Base-by-base conservation (phyloP, 2,329 filamentous ascomycete genomes). In the Botrytis sinoallii region DNA sequence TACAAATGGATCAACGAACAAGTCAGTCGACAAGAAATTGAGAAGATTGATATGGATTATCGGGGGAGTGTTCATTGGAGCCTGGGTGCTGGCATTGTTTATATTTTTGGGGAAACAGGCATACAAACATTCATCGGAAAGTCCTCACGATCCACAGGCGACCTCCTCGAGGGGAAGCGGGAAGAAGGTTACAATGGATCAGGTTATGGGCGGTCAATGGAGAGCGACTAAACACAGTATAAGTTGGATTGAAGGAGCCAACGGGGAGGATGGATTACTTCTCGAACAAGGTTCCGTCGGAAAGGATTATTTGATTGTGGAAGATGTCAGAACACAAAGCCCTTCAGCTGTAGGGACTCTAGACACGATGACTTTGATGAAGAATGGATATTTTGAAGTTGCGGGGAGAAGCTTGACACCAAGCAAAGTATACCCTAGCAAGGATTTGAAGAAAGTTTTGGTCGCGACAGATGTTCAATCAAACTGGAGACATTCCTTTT, bases 401-500 rank as follows among this genome's bases (percentile, higher is more conserved):
- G 86, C 86, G 14, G 88, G 85, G 18, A 82, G 85, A 69, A 82
- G 82, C 25, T 84, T 93, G 77, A 81, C 79, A n/a, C 90, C 93
- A 0, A 83, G 82, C 22, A 86, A 88, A 77, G 88, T 90, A 4
- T 91, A 89, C 85, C 94, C 96, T 3, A 98, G 94, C 80, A 89
- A 90, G 42, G 89, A 98, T 81, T 86, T 97, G 82, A 93, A 91
- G 79, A 95, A 93, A 81, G 94, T 99, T 4, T 87, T 99, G 70
- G 84, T 98, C n/a, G 87, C 90, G 68, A 93, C 94, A 14, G 85
- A 94, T 70, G 81, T 85, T 35, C 84, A 93, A 82, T 89, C 89
- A 79, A 94, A 96, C 79, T 99, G 94, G 92, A 90, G 96, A 77
- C 92, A 98, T 82, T 98, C 95, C 0, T 95, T 89, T 79, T 94